Base-by-base conservation (phyloP, 2,329 filamentous ascomycete genomes). In the Xylaria sp. region DNA sequence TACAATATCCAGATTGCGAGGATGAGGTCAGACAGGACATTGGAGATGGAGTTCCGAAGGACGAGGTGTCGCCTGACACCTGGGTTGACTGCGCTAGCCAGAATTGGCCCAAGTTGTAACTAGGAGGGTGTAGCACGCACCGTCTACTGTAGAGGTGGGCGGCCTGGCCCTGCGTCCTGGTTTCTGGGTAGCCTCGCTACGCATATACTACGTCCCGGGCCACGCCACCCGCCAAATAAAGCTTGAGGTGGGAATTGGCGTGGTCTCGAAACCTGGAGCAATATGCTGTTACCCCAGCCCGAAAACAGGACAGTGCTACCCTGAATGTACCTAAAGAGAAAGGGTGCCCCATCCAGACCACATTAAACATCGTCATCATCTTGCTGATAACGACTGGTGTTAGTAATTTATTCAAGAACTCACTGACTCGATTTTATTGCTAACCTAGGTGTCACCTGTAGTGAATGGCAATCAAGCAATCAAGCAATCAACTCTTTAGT, bases 231-330 rank as follows among this genome's bases (percentile, higher is more conserved):
- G 26, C 48, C 59, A 33, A 54, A 63, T 51, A 33, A 36, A 49
- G 11, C 46, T 49, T 17, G 44, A 48, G 20, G 44, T 23, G 44
- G 46, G 46, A 62, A n/a, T 62, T 63, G 42, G 53, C 33, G 44
- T 64, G 23, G 42, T 44, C 64, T 66, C 20, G 53, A 63, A 66
- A 63, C 64, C 64, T 63, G 64, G 59, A 63, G 51, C 51, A 36
- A 54, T 33, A 57, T 57, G 33, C 54, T 38, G 51, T 36, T 36
- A 57, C 54, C 54, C 54, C 54, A 28, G 36, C 36, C 36, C 54
- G 2, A 53, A 53, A n/a, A 31, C 23, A 49, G 48, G n/a, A 17
- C 28, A 20, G 56, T 40, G 28, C 38, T 59, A 59, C 38, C 36
- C 56, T 42, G 40, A n/a, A n/a, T 44, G 38, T 42, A 42, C 20